Evolutionary conservation across 306 rosid genomes (phyloP), one percentile per base, ranked within the genome.

Genomic region (Ochetophila trinervis): DNA sequence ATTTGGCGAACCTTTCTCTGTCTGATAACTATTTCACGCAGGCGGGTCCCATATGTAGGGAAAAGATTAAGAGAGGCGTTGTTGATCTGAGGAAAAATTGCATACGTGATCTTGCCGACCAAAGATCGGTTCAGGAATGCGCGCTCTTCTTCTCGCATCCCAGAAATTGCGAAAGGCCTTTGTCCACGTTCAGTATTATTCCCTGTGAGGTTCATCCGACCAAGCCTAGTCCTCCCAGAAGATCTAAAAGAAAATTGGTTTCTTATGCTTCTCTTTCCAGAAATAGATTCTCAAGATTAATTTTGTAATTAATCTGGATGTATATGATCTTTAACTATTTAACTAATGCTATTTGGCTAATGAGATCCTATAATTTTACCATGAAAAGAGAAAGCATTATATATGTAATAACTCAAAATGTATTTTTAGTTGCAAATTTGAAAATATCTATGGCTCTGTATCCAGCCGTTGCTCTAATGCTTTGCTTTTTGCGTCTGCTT

Each of bases 211-310:
- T 8, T 35, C 60, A 49, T 19, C 30, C 56, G 0, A 1, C 6
- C 4, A 17, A 14, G 27, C 30, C 1, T 69, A 18, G 20, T 37
- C 51, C 4, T 63, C 24, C 79, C 0, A 14, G 1, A 6, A 47
- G 1, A 15, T 69, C 76, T 15, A 44, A 55, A 68, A 83, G 91
- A 68, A 62, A 68, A 40, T 40, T 83, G 82, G 48, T 80, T 32
- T 75, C 88, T 16, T 83, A 85, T 44, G 80, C 82, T 24, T 87
- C 88, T 34, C 86, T 82, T 55, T 74, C 81, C 0, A 80, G 70
- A 58, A 54, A 60, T 15, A 72, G 83, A 40, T 22, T 63, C 3
- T 27, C 3, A 27, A 27, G 32, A 27, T 27, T 27, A 27, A 27
- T 27, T 27, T 27, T 27, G 32, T 27, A 27, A 27, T 27, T 27